These are phyloP conservation scores for Saccharomycopsis crataegensis DNA, from an alignment of 1,139 yeast species.

Conservation along the genomic window DNA sequence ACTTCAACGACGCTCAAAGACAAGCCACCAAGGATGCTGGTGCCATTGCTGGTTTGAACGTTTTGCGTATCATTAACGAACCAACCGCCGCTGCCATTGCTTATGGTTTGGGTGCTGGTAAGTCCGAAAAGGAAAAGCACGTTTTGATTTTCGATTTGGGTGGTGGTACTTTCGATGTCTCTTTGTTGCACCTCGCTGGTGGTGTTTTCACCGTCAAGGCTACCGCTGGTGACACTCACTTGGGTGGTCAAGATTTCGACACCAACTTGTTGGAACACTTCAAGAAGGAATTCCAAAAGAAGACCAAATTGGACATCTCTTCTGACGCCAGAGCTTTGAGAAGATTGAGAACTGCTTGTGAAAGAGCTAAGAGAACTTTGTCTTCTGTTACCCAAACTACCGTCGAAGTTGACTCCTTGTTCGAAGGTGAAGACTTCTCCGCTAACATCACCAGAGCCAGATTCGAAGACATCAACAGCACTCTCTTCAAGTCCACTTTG, in stretches of 20 bases:
- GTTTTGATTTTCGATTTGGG: constrained; percentile 93
- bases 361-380: constrained; percentile 98
- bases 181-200: constrained; percentile 92
- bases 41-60: constrained; percentile 95
- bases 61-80: constrained; percentile 93
- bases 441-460: constrained; percentile 98
- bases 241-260: constrained; percentile 99
- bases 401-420: constrained; percentile 93
- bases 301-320: constrained; percentile 90
- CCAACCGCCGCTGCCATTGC: constrained; percentile 99
- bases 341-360: constrained; percentile 98
- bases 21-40: constrained; percentile 99
- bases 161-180: constrained; percentile 99
- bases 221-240: constrained; percentile 99
- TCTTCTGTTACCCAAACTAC: constrained; percentile 96
- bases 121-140: constrained; percentile 79
- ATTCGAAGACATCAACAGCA: constrained; percentile 96
- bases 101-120: constrained; percentile 96
- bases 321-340: constrained; percentile 93
- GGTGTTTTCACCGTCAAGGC: constrained; percentile 99
- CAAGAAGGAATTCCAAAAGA: constrained; percentile 93
- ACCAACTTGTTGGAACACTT: constrained; percentile 92
- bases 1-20: constrained; percentile 96
- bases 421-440: constrained; percentile 95
- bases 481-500: constrained; percentile 91